Conservation (phyloP, 495 filamentous ascomycete genomes). For the Hypoxylon perforatum region DNA sequence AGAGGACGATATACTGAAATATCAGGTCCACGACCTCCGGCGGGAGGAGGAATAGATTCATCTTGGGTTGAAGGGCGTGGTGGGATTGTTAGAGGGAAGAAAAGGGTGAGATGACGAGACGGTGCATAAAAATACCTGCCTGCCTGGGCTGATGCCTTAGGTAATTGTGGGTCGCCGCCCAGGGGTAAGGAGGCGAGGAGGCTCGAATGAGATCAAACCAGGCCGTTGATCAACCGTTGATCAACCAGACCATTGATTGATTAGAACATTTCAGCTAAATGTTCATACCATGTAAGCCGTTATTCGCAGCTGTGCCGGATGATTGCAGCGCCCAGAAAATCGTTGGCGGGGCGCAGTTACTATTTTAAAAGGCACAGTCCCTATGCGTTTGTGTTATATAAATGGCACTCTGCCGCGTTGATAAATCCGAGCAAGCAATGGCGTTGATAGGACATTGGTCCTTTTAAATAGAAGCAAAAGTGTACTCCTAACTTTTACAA, state of each 20-base stretch:
- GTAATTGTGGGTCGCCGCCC: too few relatives aligned
- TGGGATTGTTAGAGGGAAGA: background rate
- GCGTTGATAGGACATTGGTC: background rate
- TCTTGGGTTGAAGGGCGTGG: background rate
- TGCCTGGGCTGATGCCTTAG: background rate
- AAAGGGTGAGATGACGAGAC: background rate
- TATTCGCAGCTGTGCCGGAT: background rate
- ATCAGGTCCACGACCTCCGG: constrained; percentile 1
- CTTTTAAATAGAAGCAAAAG: too few relatives aligned
- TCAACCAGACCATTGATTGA: too few relatives aligned
- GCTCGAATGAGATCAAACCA: too few relatives aligned
- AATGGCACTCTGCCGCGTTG: background rate
- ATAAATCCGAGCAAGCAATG: too few relatives aligned
- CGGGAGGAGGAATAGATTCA: background rate
- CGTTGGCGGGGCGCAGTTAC: background rate
- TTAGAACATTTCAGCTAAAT: too few relatives aligned
- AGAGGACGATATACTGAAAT: background rate
- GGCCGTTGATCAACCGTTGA: too few relatives aligned
- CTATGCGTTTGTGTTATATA: background rate
- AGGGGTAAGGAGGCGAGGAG: too few relatives aligned
- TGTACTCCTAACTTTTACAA: background rate
- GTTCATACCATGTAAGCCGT: too few relatives aligned
- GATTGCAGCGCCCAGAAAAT: background rate
- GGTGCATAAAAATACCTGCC: background rate
- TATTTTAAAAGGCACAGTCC: background rate